Evolutionary conservation across 176 grass and related monocot species (phyloP).

Genomic region (Aegilops umbellulata): DNA sequence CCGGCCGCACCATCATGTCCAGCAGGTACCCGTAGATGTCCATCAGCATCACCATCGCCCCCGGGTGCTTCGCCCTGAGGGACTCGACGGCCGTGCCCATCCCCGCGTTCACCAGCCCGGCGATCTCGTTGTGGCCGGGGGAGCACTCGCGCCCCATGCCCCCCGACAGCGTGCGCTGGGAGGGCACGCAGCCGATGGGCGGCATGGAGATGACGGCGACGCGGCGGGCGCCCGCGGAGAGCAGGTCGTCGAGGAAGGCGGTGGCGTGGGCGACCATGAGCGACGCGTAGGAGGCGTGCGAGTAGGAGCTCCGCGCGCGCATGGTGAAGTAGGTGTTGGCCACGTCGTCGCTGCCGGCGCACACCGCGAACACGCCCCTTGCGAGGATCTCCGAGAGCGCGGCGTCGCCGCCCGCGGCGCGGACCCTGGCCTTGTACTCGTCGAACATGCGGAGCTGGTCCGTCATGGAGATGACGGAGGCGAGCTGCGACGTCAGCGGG

Average conservation of each 20-base stretch:
- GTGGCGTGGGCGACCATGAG: slow-evolving; percentile 43
- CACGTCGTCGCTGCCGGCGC: no score
- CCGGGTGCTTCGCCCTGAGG: slow-evolving; percentile 12
- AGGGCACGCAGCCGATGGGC: slow-evolving; percentile 81
- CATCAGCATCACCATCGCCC: slow-evolving; percentile 35
- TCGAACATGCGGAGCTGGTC: no score
- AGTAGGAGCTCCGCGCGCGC: slow-evolving; percentile 20
- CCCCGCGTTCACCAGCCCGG: slow-evolving; percentile 47
- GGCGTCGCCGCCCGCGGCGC: no score
- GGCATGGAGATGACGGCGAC: slow-evolving; percentile 66
- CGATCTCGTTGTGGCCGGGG: slow-evolving; percentile 53
- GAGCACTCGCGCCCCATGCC: slow-evolving; percentile 38
- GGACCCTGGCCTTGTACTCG: not conserved
- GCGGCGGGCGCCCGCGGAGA: slow-evolving; percentile 46
- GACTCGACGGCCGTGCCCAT: slow-evolving; percentile 19
- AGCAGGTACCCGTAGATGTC: slow-evolving; percentile 63
- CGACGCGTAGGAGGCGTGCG: slow-evolving; percentile 45
- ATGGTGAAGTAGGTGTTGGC: no score
- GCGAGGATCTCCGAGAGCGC: no score
- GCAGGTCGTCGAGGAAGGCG: slow-evolving; percentile 8
- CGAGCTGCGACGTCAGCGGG: no score
- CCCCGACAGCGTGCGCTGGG: slow-evolving; percentile 67
- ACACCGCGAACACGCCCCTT: no score
- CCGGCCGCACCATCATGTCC: slow-evolving; percentile 64
- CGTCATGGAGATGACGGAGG: no score